These are phyloP conservation scores for Colletotrichum tropicale DNA, from an alignment of 2,329 filamentous ascomycete genomes.

Conservation along the genomic window DNA sequence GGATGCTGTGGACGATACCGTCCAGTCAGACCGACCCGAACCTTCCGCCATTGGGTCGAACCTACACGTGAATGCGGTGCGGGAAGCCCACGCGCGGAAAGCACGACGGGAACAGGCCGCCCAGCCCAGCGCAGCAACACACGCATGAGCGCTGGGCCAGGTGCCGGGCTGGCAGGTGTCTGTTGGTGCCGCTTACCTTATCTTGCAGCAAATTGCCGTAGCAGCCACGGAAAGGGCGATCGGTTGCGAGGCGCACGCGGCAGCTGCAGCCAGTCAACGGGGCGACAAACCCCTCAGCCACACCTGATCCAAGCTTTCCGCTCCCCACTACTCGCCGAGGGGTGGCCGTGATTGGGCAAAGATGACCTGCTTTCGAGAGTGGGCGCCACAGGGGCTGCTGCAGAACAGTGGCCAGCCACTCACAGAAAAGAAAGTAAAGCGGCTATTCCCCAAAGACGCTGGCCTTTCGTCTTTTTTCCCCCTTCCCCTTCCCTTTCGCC, in stretches of 20 bases:
- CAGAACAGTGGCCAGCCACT: constrained; percentile 7
- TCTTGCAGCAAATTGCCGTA: not conserved
- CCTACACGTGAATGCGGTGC: not conserved
- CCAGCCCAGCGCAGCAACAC: not conserved
- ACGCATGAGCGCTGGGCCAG: not conserved
- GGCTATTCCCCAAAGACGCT: constrained; percentile 14
- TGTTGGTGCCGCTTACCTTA: not conserved
- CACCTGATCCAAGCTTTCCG: not conserved
- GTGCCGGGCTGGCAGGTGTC: not conserved
- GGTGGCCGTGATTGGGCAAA: not conserved
- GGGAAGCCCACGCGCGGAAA: not conserved
- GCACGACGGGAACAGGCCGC: not conserved
- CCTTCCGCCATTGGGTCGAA: not conserved
- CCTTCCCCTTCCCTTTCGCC: not conserved
- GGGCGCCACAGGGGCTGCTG: constrained; percentile 2
- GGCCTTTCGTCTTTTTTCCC: not conserved
- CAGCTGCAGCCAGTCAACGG: not conserved
- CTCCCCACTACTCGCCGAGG: not conserved
- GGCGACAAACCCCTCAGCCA: not conserved
- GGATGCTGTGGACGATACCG: not conserved
- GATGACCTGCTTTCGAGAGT: not conserved
- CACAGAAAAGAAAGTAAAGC: constrained; percentile 15
- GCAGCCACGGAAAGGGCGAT: not conserved
- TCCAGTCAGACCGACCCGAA: not conserved
- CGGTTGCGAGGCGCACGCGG: not conserved